Base-by-base conservation (phyloP, 345 rosid species). In the Pelargonium nanum region DNA sequence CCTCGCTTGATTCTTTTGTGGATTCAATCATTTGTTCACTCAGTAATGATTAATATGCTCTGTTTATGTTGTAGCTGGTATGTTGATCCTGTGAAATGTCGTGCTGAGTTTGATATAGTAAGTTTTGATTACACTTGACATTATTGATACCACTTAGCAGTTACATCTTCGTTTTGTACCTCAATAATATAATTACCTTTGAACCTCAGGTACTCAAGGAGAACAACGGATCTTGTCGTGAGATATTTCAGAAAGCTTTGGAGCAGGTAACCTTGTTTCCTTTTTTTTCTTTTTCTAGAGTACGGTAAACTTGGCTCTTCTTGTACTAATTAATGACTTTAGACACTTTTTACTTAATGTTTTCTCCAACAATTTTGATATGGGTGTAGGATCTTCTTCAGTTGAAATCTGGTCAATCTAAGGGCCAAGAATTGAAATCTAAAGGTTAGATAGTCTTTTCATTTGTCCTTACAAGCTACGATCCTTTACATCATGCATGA, bases 221-320 rank as follows among this genome's bases (percentile, higher is more conserved):
- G 70, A 70, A 67, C 23, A 74, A 77, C 58, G 77, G 81, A 45
- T 64, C 61, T 53, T 56, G 55, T 52, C 51, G 10, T 25, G 74
- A 75, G 40, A 66, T 81, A 55, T 64, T 85, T 70, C 63, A 58
- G 57, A 74, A 77, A 69, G 55, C 86, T 63, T 59, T 85, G 64
- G 74, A 77, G 52, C 70, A 26, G 81, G 85, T 85, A 73, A 56
- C 53, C 19, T 26, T 56, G 13, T 20, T 15, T 65, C 58, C 53
- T 50, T 45, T 45, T 6, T 24, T 68, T 73, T 30, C 52, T 1
- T 20, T 26, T 24, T 1, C 24, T 17, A 59, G 25, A 53, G 9
- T 56, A 21, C 48, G 22, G 58, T 54, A 21, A 50, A 8, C 0
- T 26, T 63, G 56, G 24, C 53, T 22, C 9, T 40, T 57, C 16